phyloP scores from a whole-genome alignment of 2,329 filamentous ascomycete genomes.

The Ilyonectria destructans region DNA sequence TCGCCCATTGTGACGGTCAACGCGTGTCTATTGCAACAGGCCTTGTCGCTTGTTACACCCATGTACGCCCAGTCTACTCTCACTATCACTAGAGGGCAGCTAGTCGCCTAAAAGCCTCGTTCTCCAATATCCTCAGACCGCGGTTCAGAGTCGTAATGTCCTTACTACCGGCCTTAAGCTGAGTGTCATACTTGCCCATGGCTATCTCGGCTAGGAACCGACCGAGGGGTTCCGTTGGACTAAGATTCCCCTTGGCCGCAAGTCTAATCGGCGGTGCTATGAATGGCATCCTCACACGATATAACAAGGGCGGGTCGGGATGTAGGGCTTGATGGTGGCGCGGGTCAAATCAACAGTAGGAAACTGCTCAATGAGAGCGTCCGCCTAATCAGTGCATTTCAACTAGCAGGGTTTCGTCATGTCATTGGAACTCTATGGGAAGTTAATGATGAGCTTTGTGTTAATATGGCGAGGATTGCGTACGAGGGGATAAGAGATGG shows the following conservation, averaged over 20 bases:
- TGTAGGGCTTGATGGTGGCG: slow-evolving; percentile 34
- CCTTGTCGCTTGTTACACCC: neutral
- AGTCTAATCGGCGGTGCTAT: slow-evolving; percentile 17
- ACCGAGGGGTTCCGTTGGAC: slow-evolving; percentile 37
- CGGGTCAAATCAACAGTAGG: no score
- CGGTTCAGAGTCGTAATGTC: slow-evolving; percentile 32
- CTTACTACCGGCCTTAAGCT: slow-evolving; percentile 7
- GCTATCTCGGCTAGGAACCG: slow-evolving; percentile 35
- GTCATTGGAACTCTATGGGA: no score
- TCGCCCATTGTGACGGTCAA: no score
- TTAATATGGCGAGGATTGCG: no score
- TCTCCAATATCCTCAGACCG: slow-evolving; percentile 37
- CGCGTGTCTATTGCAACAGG: no score
- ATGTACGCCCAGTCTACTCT: neutral
- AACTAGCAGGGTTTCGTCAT: no score
- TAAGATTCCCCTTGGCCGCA: slow-evolving; percentile 18
- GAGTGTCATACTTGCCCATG: slow-evolving; percentile 36
- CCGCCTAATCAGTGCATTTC: no score
- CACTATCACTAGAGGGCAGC: slow-evolving; percentile 1
- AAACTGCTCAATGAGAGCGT: no score
- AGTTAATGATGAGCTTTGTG: no score
- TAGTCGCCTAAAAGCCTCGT: slow-evolving; percentile 30
- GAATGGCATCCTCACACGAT: slow-evolving; percentile 3
- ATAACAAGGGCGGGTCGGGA: slow-evolving; percentile 26
- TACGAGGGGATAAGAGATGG: no score